Percentiles rank a stretch among this genome's conserved stretches.
These are phyloP conservation scores for Mediolabrus comicus DNA, from an alignment of 108 stramenopile genomes.

Conservation along the genomic window DNA sequence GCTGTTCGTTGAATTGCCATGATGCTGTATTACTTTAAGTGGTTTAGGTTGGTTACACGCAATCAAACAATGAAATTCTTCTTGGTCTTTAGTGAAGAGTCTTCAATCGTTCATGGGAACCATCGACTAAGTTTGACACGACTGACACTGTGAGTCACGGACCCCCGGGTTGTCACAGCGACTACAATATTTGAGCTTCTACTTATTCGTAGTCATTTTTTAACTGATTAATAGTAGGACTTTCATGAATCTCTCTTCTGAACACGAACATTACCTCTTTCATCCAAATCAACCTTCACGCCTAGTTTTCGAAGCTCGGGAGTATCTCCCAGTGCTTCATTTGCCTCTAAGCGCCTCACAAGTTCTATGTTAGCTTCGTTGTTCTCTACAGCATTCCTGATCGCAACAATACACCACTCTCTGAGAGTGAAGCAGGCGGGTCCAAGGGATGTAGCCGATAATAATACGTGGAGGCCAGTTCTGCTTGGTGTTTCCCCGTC, in stretches of 20 bases:
- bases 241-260: slow-evolving; percentile 7
- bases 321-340: slow-evolving; percentile 58
- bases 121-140: no score
- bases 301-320: slow-evolving; percentile 66
- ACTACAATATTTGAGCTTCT: no score
- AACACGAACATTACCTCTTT: slow-evolving; percentile 63
- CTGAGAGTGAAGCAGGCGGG: slow-evolving; percentile 79
- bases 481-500: slow-evolving; percentile 15
- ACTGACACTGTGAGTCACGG: no score
- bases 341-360: slow-evolving; percentile 67
- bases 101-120: no score
- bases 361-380: slow-evolving; percentile 67
- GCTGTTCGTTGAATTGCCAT: not conserved
- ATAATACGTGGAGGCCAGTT: slow-evolving; percentile 71
- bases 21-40: no score
- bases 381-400: slow-evolving; percentile 72
- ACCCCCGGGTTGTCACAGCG: no score
- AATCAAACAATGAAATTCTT: no score
- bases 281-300: slow-evolving; percentile 62
- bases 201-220: no score
- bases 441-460: slow-evolving; percentile 74
- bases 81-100: no score
- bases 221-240: no score
- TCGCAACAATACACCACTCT: slow-evolving; percentile 86
- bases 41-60: no score